Percentiles rank a stretch among this genome's conserved stretches.
Conservation (phyloP, 805 yeast species). For the Candida easanensis region DNA sequence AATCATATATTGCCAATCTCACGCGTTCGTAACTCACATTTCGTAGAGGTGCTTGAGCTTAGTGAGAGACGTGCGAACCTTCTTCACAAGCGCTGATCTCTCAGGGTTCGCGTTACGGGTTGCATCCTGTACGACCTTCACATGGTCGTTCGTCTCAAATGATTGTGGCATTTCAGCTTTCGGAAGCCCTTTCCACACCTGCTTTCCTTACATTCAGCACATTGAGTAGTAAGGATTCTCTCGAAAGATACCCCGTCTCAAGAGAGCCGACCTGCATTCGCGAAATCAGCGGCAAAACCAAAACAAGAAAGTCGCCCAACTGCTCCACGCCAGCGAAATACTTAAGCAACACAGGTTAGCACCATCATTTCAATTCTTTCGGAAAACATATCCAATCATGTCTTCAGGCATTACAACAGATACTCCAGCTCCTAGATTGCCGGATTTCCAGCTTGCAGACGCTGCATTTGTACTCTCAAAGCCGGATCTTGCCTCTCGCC, state of each 20-base stretch:
- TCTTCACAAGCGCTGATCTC: background rate
- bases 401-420: slow-evolving; percentile 6
- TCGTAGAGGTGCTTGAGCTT: slow-evolving; percentile 17
- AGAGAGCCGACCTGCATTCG: too few species aligned
- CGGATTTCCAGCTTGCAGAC: slow-evolving; percentile 82
- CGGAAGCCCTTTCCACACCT: too few species aligned
- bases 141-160: background rate
- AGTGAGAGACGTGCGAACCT: slow-evolving; percentile 3
- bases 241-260: too few species aligned
- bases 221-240: too few species aligned
- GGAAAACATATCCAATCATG: background rate
- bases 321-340: too few species aligned
- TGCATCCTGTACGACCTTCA: background rate
- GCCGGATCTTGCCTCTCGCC: slow-evolving; percentile 36
- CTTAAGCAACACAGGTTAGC: too few species aligned
- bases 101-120: background rate
- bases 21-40: slow-evolving; percentile 18
- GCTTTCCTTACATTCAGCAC: too few species aligned
- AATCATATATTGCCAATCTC: too few species aligned
- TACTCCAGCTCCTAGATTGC: slow-evolving; percentile 44
- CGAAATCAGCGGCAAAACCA: background rate
- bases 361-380: too few species aligned
- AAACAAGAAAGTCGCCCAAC: background rate
- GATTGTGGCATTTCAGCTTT: background rate
- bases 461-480: slow-evolving; percentile 61